A percentile compares a stretch with the other conserved stretches of the same genome.
Conservation (phyloP, 805 yeast genomes). For the Barnettozyma siamensis region DNA sequence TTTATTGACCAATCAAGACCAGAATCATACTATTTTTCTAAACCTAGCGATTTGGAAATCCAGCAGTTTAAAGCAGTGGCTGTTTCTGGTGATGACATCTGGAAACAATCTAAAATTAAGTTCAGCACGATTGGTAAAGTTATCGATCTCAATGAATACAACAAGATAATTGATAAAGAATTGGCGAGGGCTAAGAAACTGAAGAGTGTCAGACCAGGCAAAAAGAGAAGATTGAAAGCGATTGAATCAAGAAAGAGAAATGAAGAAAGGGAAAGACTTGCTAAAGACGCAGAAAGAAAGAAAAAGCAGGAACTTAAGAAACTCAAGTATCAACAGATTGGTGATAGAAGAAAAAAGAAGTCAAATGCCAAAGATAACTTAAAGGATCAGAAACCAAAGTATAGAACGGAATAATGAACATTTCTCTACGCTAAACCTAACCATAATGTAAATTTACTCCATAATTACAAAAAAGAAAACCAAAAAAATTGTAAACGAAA, state of each 20-base stretch:
- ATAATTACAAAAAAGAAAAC: no score
- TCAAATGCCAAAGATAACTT: not conserved
- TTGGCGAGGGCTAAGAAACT: slow-evolving; percentile 3
- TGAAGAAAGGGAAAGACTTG: slow-evolving; percentile 8
- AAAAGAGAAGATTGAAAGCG: slow-evolving; percentile 18
- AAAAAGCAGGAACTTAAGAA: slow-evolving; percentile 18
- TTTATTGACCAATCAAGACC: slow-evolving; percentile 20
- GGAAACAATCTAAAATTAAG: slow-evolving; percentile 1
- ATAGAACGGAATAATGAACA: slow-evolving; percentile 18
- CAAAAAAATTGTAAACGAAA: no score
- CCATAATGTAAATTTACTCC: not conserved
- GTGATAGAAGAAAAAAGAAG: slow-evolving; percentile 16
- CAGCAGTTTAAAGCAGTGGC: slow-evolving; percentile 12
- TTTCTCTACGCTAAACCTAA: no score
- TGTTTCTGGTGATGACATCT: slow-evolving; percentile 17
- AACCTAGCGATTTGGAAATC: slow-evolving; percentile 8
- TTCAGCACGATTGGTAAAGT: slow-evolving; percentile 12
- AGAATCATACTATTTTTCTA: slow-evolving; percentile 16
- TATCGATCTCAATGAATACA: slow-evolving; percentile 13
- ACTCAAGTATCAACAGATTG: slow-evolving; percentile 14
- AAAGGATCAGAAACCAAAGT: slow-evolving; percentile 11
- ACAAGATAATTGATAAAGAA: slow-evolving; percentile 14
- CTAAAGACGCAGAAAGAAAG: slow-evolving; percentile 10
- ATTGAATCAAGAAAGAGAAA: slow-evolving; percentile 11
- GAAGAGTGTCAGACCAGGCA: slow-evolving; percentile 22